Conservation (phyloP, 805 yeast genomes). For the Cyberlindnera misumaiensis region DNA sequence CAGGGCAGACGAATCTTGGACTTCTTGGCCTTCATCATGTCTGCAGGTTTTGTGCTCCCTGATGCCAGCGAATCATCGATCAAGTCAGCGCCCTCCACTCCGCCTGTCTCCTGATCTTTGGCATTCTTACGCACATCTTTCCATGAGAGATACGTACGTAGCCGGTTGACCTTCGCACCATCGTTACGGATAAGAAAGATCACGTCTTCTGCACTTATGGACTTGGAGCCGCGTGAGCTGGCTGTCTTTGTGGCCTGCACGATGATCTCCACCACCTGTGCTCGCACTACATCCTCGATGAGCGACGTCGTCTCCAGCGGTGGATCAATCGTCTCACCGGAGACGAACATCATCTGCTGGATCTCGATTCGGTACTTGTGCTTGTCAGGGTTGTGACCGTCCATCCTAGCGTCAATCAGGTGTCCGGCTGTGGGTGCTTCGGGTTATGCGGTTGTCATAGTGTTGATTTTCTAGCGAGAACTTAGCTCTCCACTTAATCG, state of each 20-base stretch:
- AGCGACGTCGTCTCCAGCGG: conserved; percentile 88
- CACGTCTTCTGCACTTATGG: conserved; percentile 87
- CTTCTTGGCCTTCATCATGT: conserved; percentile 55
- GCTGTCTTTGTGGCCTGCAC: conserved; percentile 76
- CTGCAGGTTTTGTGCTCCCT: conserved; percentile 29
- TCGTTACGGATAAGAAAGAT: conserved; percentile 90
- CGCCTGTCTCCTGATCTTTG: conserved; percentile 60
- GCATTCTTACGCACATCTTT: conserved; percentile 89
- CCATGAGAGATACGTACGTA: conserved; percentile 91
- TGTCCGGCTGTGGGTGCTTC: too few species aligned
- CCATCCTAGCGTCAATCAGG: conserved; percentile 8
- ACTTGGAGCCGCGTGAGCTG: conserved; percentile 68
- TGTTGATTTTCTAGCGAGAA: not conserved
- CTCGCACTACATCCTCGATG: conserved; percentile 90
- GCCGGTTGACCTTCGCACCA: conserved; percentile 84
- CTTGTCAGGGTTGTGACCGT: conserved; percentile 29
- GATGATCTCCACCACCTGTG: conserved; percentile 85
- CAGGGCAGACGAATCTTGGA: conserved; percentile 84
- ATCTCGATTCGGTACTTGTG: conserved; percentile 86
- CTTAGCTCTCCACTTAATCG: not conserved
- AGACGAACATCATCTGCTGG: conserved; percentile 98
- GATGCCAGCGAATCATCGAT: conserved; percentile 29
- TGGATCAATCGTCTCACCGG: conserved; percentile 92
- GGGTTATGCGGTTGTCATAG: not conserved
- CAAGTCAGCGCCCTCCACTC: conserved; percentile 46